These are phyloP conservation scores for Ilyonectria robusta DNA, from an alignment of 2,329 filamentous ascomycete genomes.

Conservation along the genomic window DNA sequence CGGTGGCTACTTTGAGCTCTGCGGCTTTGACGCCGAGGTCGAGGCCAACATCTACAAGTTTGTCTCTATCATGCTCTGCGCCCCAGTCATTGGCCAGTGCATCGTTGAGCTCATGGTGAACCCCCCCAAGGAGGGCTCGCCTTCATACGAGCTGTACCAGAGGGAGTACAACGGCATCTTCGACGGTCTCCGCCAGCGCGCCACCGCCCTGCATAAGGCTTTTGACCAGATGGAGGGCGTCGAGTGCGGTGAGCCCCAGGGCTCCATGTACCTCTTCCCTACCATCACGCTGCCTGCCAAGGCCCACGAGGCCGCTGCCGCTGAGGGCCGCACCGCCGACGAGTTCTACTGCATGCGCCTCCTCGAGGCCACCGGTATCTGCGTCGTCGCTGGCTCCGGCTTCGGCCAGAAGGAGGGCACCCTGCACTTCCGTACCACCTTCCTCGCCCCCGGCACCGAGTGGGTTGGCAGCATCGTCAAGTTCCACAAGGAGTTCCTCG, in stretches of 20 bases:
- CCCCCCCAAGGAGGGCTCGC: constrained; percentile 86
- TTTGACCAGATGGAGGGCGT: constrained; percentile 98
- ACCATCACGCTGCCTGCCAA: constrained; percentile 85
- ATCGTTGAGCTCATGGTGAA: constrained; percentile 98
- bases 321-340: constrained; percentile 82
- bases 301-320: constrained; percentile 81
- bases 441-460: constrained; percentile 94
- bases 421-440: constrained; percentile 95
- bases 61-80: constrained; percentile 95
- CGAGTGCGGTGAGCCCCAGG: constrained; percentile 89
- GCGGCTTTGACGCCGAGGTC: constrained; percentile 88
- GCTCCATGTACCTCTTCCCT: constrained; percentile 99
- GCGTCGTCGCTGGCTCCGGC: constrained; percentile 90
- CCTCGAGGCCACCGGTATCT: constrained; percentile 94
- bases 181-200: constrained; percentile 82
- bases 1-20: constrained; percentile 96
- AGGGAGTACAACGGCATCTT: constrained; percentile 89
- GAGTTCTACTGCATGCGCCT: constrained; percentile 95
- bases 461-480: constrained; percentile 90
- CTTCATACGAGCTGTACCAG: constrained; percentile 86
- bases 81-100: constrained; percentile 95
- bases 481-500: constrained; percentile 94
- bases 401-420: constrained; percentile 95
- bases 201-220: constrained; percentile 87
- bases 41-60: constrained; percentile 98